Conservation (phyloP, 495 filamentous ascomycete genomes). For the Penicillium goetzii region DNA sequence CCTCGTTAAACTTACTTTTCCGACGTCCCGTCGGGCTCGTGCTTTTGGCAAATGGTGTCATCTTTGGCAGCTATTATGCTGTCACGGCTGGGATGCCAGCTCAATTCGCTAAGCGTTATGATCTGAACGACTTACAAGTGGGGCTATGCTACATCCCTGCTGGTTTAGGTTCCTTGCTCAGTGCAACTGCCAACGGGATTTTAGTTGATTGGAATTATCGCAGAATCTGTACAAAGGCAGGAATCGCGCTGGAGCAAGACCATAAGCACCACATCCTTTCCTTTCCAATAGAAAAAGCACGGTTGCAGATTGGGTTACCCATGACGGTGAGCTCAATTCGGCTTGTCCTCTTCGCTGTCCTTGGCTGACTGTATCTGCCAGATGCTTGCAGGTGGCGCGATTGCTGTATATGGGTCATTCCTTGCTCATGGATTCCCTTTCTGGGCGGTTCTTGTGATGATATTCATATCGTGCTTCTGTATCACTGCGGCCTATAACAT, state of each 20-base stretch:
- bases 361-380: constrained; percentile 10
- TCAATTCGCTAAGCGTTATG: constrained; percentile 33
- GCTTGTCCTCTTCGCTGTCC: not conserved
- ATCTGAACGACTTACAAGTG: constrained; percentile 39
- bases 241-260: constrained; percentile 42
- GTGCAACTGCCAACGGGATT: constrained; percentile 82
- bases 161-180: constrained; percentile 60
- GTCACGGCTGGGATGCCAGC: constrained; percentile 40
- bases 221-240: constrained; percentile 31
- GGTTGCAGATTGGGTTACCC: constrained; percentile 46
- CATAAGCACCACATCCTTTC: constrained; percentile 42
- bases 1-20: constrained; percentile 52
- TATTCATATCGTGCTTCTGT: constrained; percentile 56
- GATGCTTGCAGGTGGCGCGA: constrained; percentile 22
- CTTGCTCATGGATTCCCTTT: constrained; percentile 38
- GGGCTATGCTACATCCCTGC: constrained; percentile 44
- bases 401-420: constrained; percentile 24
- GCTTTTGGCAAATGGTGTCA: constrained; percentile 47
- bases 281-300: constrained; percentile 50
- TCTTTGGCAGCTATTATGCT: constrained; percentile 45
- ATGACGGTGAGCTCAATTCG: constrained; percentile 26
- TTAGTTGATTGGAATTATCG: constrained; percentile 55
- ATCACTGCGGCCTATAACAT: constrained; percentile 58
- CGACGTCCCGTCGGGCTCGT: constrained; percentile 58
- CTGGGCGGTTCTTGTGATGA: constrained; percentile 51